Conservation (phyloP, 2,329 filamentous ascomycete genomes). For the Talaromyces sp. region DNA sequence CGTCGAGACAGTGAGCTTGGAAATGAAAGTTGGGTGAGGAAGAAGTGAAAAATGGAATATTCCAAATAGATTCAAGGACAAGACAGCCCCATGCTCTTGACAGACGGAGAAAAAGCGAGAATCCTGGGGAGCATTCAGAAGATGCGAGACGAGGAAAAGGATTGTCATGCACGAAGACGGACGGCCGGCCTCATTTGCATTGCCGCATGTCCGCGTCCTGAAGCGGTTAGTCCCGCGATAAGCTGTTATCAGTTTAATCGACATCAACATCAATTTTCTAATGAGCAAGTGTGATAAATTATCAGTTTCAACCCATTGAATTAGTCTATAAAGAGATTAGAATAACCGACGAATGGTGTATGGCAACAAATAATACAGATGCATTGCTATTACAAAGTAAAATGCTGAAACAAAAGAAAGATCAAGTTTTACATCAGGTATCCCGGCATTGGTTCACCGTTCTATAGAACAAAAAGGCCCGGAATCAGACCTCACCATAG, state of each 20-base stretch:
- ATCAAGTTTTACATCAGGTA: constrained; percentile 16
- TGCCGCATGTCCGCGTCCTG: constrained; percentile 1
- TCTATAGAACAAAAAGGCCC: not conserved
- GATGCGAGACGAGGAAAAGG: not conserved
- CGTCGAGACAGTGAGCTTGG: not conserved
- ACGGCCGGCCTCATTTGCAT: not conserved
- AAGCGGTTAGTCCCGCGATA: not conserved
- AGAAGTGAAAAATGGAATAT: not conserved
- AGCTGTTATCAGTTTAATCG: not conserved
- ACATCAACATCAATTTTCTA: too few relatives aligned
- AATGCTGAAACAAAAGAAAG: constrained; percentile 14
- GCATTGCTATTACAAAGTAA: constrained; percentile 12
- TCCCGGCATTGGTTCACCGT: not conserved
- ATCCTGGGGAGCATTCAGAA: not conserved
- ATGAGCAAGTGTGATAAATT: too few relatives aligned
- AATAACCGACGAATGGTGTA: not conserved
- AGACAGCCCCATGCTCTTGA: not conserved
- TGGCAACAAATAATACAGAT: not conserved
- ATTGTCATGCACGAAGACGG: constrained; percentile 2
- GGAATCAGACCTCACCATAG: not conserved
- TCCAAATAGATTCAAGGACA: not conserved
- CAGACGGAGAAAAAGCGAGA: not conserved
- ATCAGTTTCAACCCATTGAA: too few relatives aligned
- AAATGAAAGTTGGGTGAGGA: not conserved
- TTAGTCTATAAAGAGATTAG: not conserved